phyloP scores from a whole-genome alignment of 495 filamentous ascomycete genomes.

The Barbatosphaeria neglecta region DNA sequence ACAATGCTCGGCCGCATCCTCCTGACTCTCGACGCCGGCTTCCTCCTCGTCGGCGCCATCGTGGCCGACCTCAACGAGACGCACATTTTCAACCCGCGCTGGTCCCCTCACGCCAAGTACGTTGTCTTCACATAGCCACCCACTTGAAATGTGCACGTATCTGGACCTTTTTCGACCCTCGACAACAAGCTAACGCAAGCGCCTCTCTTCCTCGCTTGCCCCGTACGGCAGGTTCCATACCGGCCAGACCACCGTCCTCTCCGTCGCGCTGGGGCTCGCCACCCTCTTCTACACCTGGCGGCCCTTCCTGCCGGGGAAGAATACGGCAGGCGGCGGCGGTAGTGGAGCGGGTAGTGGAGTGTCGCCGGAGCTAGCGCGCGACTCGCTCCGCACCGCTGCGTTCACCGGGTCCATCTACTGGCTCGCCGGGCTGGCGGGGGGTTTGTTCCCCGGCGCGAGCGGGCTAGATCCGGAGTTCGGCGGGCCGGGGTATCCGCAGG shows the following conservation, averaged over 20 bases:
- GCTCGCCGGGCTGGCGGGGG: conserved; percentile 32
- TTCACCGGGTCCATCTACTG: conserved; percentile 40
- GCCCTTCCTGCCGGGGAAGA: conserved; percentile 6
- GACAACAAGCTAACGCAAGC: no score
- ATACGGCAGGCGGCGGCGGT: not conserved
- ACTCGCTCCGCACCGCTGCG: conserved; percentile 24
- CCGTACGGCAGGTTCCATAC: conserved; percentile 34
- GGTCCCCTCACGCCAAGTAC: conserved; percentile 43
- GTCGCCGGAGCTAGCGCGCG: conserved; percentile 8
- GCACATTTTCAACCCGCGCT: conserved; percentile 43
- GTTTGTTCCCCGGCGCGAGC: conserved; percentile 37
- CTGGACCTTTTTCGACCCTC: not conserved
- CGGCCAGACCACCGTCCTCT: conserved; percentile 42
- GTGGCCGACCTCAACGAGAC: conserved; percentile 39
- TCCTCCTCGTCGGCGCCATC: conserved; percentile 27
- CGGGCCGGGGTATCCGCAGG: conserved; percentile 36
- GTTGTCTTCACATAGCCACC: not conserved
- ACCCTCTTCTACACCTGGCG: conserved; percentile 41
- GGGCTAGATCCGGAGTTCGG: conserved; percentile 45
- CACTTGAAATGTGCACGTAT: not conserved
- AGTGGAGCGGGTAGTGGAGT: no score
- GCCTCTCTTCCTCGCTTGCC: not conserved
- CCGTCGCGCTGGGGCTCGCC: conserved; percentile 27
- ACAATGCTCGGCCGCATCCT: conserved; percentile 31
- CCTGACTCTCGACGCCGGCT: conserved; percentile 31